phyloP scores from a whole-genome alignment of 441 rosid genomes.

The Populus trichocarpa region DNA sequence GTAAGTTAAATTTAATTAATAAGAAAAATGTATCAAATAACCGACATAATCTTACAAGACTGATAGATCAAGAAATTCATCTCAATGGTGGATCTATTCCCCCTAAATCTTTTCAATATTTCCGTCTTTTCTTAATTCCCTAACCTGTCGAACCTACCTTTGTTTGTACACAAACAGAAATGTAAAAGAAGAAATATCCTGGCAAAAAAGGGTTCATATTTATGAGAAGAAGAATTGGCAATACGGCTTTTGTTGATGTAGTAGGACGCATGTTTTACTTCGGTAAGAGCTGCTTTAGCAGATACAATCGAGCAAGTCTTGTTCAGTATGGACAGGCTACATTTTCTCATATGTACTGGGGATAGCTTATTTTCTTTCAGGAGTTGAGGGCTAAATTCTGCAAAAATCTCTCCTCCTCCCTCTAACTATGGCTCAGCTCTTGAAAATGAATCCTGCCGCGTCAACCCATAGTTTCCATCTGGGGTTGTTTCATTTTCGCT shows the following conservation, averaged over 20 bases:
- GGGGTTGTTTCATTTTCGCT: conserved; percentile 29
- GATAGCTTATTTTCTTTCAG: background rate
- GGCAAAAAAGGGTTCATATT: background rate
- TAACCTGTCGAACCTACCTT: background rate
- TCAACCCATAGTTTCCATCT: conserved; percentile 50
- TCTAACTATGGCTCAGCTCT: conserved; percentile 32
- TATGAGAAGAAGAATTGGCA: conserved; percentile 10
- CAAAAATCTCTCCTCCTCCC: conserved; percentile 9
- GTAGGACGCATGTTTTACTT: background rate
- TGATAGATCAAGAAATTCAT: background rate
- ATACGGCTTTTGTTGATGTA: background rate
- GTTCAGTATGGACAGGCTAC: background rate
- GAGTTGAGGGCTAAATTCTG: conserved; percentile 5
- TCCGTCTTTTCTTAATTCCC: background rate
- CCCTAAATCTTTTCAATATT: background rate
- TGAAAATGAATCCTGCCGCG: conserved; percentile 65
- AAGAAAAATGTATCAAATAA: background rate
- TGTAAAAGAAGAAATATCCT: background rate
- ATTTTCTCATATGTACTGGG: conserved; percentile 3
- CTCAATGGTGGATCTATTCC: background rate
- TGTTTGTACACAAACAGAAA: background rate
- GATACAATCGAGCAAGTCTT: background rate
- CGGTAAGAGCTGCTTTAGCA: conserved; percentile 3
- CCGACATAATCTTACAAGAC: background rate
- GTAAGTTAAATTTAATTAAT: background rate